Evolutionary conservation across 257 asterid species (phyloP).

Genomic region (Fraxinus excelsior): DNA sequence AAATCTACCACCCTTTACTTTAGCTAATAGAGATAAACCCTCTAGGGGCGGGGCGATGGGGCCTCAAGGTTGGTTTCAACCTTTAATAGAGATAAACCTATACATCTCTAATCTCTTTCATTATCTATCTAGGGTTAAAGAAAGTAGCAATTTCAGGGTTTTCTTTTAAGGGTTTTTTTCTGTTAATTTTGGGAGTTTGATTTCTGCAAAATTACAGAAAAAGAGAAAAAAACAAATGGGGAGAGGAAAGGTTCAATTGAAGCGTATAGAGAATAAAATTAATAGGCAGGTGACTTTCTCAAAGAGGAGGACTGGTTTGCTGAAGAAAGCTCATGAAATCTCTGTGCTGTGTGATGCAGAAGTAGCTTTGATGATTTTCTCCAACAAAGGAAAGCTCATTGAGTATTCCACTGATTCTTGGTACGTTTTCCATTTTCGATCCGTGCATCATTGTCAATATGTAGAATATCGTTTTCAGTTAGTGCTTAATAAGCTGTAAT

Average conservation of each 20-base stretch:
- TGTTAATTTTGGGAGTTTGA: background rate
- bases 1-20: background rate
- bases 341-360: conserved; percentile 27
- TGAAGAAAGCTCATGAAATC: conserved; percentile 25
- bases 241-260: conserved; percentile 24
- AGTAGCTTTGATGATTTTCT: conserved; percentile 24
- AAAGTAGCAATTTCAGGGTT: conserved; percentile 8
- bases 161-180: background rate
- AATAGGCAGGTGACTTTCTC: conserved; percentile 28
- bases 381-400: conserved; percentile 22
- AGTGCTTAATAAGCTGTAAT: background rate
- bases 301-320: conserved; percentile 15
- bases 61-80: no score
- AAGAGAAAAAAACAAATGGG: conserved; percentile 6
- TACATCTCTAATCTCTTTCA: background rate
- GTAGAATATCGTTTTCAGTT: background rate
- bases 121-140: conserved; percentile 10
- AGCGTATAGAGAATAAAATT: conserved; percentile 22
- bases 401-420: conserved; percentile 24
- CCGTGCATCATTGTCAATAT: background rate
- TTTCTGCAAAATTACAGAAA: background rate
- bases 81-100: background rate
- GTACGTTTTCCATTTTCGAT: background rate
- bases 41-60: no score
- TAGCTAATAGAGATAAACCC: background rate